phyloP scores from a whole-genome alignment of 2,329 filamentous ascomycete genomes.

The Xylaria sp. region DNA sequence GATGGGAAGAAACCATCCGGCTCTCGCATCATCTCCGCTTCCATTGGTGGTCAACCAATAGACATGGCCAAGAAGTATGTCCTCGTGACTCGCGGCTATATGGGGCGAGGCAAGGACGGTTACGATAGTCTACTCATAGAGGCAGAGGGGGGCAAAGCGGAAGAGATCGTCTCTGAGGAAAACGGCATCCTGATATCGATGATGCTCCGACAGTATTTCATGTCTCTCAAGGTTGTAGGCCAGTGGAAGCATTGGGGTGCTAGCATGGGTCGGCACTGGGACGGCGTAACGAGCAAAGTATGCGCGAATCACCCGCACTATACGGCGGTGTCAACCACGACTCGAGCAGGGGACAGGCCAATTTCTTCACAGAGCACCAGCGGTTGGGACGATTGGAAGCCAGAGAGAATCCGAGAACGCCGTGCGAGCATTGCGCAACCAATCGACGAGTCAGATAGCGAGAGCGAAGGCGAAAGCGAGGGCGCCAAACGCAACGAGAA shows the following conservation, averaged over 20 bases:
- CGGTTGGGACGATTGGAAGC: constrained; percentile 55
- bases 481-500: constrained; percentile 9
- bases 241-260: constrained; percentile 79
- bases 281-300: constrained; percentile 70
- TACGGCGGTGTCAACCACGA: constrained; percentile 37
- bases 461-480: constrained; percentile 52
- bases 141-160: constrained; percentile 78
- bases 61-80: constrained; percentile 74
- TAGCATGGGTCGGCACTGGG: constrained; percentile 73
- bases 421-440: constrained; percentile 45
- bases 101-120: constrained; percentile 89
- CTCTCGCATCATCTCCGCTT: constrained; percentile 71
- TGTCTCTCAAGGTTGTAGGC: constrained; percentile 83
- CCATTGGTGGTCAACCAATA: constrained; percentile 70
- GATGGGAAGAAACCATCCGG: constrained; percentile 71
- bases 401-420: constrained; percentile 52
- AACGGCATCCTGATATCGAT: constrained; percentile 88
- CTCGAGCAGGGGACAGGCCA: constrained; percentile 25
- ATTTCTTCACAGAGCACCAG: constrained; percentile 17
- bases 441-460: constrained; percentile 59
- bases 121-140: constrained; percentile 80
- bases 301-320: constrained; percentile 62
- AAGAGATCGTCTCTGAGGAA: constrained; percentile 86
- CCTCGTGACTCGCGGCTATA: constrained; percentile 86
- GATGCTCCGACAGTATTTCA: constrained; percentile 90